Base-by-base conservation (phyloP, 163 green algal species). In the Smithsoniella earleae region DNA sequence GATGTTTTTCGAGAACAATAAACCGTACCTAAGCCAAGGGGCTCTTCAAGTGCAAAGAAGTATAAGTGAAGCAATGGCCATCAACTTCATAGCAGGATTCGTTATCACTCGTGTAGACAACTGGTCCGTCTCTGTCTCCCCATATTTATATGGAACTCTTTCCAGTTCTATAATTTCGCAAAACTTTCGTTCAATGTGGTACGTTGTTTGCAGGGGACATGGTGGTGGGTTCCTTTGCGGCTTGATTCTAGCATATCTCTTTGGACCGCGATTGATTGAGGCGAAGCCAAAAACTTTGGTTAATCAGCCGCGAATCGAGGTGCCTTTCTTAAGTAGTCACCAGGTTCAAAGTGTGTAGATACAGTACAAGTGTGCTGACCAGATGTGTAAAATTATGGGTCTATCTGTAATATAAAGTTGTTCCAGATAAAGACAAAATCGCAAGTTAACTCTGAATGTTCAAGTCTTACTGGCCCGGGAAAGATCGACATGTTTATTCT, bases 1-100 rank as follows among this genome's bases (percentile, higher is more conserved):
- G 58, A 69, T 69, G 58, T 69, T 45, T 13, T 69, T 69, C 25
- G 58, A 69, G 27, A 69, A 69, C 58, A 69, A 69, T 31, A 69
- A 69, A 33, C 58, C 58, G 3, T 69, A 69, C 58, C 25, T 69
- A 25, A 43, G 16, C n/a, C 20, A 36, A 13, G 25, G 25, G 3
- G 58, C 58, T 40, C 31, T 25, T 20, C 30, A 30, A 25, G 58
- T 34, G 10, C 58, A 69, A 33, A 30, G 43, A 16, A 38, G 58
- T 31, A 69, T 69, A 30, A 25, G 28, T 16, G 30, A 69, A 33
- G 34, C 25, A 5, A 69, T 69, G 20, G 43, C 43, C 16, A 3
- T 34, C 58, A 69, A 69, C 58, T n/a, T 69, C 31, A 1, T 34
- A 43, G 13, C 43, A n/a, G 58, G 58, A 38, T 43, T 34, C 8